Evolutionary conservation across 129 eudicot genomes (phyloP), one percentile per base, ranked within the genome.

Genomic region (Pseudognaphalium luteoalbum): DNA sequence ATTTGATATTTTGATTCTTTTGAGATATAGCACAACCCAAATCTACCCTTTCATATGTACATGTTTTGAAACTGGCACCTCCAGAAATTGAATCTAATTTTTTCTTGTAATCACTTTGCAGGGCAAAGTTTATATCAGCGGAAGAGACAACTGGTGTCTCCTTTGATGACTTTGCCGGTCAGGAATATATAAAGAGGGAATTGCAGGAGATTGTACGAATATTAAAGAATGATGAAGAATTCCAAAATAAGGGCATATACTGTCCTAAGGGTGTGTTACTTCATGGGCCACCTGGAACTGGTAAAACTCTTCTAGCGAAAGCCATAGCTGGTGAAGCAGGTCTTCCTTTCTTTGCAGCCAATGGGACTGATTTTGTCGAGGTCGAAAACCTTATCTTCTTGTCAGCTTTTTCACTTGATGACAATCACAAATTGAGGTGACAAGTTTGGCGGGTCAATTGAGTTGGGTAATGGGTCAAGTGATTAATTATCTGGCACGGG

Each of bases 251-350:
- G 81, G 98, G 98, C 56, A 93, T 93, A 29, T 93, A 93, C 60
- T 93, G 98, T 78, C 98, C 98, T 51, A 93, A 88, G 79, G 98
- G 98, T 61, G 98, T 93, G 66, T 87, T 93, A 65, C 96, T 93
- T 51, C 91, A 93, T 84, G 98, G 98, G n/a, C 98, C 98, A 14
- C 98, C 98, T 79, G 98, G 98, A 75, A 93, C 98, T 52, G 98
- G 98, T 84, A 93, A 93, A 86, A 93, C 98, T 42, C 93, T 93
- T 70, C 82, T 93, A 44, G 98, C 98, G 35, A 93, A 88, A 87
- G 98, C 98, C 65, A 90, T 93, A 71, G 98, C 98, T 78, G 98
- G 98, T 50, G 98, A 93, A 83, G 96, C 98, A 50, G 98, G 97
- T 17, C 92, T 93, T 85, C 98, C 98, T 33, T 93, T 93, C 71